Base-by-base conservation (phyloP, 805 yeast genomes). In the Starmerella floricola region DNA sequence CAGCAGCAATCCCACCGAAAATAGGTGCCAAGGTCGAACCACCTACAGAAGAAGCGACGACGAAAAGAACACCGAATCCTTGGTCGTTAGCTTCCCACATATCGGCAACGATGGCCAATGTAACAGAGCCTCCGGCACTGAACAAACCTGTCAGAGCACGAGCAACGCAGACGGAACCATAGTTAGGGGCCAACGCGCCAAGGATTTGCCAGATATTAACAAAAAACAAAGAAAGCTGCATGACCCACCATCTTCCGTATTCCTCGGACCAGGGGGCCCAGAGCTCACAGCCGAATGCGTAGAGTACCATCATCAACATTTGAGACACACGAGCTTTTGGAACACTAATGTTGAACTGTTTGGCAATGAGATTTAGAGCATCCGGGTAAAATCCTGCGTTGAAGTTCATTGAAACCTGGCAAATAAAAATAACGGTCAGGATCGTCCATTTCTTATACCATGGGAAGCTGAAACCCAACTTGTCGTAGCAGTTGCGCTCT, bases 251-350 rank as follows among this genome's bases (percentile, higher is more conserved):
- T 31, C 87, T 62, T 2, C 87, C 88, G 47, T 71, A 69, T 46
- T 76, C 66, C 54, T 79, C 88, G 36, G 79, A 73, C 23, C 80
- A 55, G 2, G 87, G 87, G 2, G 84, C 78, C 48, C 73, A 69
- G 2, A 72, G 47, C 61, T 73, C 63, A 5, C 76, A 75, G 2
- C 78, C 77, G 27, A 71, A 40, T 31, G 76, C 79, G 51, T 73
- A 74, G 8, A 75, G 76, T 16, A 73, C 55, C 21, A 73, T 73
- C 49, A 69, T 73, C 35, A 73, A 46, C 13, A 73, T 59, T 45
- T 73, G 61, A 2, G 76, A 76, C 26, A 73, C 58, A 1, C 71
- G 62, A 1, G 74, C 74, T 10, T 62, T 61, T 6, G 65, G 66
- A 29, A 62, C 62, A 15, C 66, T 55, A 16, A 67, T 59, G 16